phyloP scores from a whole-genome alignment of 2,329 filamentous ascomycete genomes.

The Botrytis cinerea region DNA sequence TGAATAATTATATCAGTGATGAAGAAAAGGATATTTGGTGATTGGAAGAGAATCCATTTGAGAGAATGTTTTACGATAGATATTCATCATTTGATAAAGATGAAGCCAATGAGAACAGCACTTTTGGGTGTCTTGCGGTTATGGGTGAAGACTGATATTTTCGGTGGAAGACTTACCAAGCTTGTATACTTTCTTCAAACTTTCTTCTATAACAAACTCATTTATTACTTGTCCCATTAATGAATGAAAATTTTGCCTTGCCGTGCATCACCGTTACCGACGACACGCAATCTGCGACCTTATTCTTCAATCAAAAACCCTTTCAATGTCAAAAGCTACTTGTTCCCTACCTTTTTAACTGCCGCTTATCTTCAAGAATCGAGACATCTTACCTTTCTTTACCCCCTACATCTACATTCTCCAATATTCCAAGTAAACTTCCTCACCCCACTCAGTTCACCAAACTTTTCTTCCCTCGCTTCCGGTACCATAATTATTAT shows the following conservation, averaged over 20 bases:
- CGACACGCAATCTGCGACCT: neutral
- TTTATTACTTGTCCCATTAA: too few species aligned
- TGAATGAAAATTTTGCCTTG: too few species aligned
- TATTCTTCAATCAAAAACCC: neutral
- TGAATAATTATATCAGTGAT: neutral
- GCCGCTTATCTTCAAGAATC: too few species aligned
- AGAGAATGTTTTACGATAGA: neutral
- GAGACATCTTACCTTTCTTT: too few species aligned
- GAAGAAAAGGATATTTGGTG: accelerated
- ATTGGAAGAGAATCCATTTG: neutral
- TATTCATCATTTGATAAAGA: neutral
- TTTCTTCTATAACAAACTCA: neutral
- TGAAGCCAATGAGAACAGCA: neutral
- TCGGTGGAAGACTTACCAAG: neutral
- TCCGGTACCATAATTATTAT: neutral
- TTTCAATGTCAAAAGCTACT: too few species aligned
- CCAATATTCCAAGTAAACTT: neutral
- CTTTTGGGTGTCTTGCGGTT: neutral
- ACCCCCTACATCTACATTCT: accelerated
- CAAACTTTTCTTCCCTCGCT: neutral
- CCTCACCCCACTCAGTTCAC: neutral
- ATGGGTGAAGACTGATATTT: neutral
- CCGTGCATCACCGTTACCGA: neutral
- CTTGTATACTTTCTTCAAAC: too few species aligned
- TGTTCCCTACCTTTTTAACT: too few species aligned